Evolutionary conservation across 352 stramenopile genomes (phyloP), one percentile per base, ranked within the genome.

Genomic region (Globisporangium rhizosaccharum): DNA sequence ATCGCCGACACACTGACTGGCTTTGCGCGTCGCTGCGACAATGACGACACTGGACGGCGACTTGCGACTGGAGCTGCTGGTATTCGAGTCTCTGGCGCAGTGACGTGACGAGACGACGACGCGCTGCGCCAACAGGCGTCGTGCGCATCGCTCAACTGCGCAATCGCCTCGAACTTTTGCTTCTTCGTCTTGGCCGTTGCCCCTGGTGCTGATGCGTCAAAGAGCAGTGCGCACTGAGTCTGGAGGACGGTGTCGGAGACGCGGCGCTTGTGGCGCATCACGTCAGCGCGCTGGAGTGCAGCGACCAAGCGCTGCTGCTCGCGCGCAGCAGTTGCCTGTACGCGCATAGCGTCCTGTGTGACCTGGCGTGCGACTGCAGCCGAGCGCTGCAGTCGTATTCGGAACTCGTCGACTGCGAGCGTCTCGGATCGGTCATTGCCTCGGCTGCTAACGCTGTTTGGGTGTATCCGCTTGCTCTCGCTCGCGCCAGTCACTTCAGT

Each of bases 331-430:
- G 9, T 36, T 36, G 51, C 63, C 12, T 68, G 70, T 4, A 75
- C 71, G 20, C 61, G 69, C 2, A 63, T 67, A 0, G 74, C 66
- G 50, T 85, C 62, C 1, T 71, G 65, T 41, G 77, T 65, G 17
- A 88, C 58, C 18, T 56, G 66, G 7, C 68, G 66, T 0, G 73
- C 71, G 36, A 88, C 66, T 28, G 69, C 73, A n/a, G 76, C 66
- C 20, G 72, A 85, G 7, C 72, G 79, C 42, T 63, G 66, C 61
- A 91, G 46, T 67, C 71, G 75, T 88, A 87, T 91, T 74, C 77
- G 77, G 49, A 87, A 89, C 37, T 73, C 70, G 37, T 88, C 75
- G 37, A 85, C 50, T 1, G 63, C 60, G 3, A 76, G 20, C 60
- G 30, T 26, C 11, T 37, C 30, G 33, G 44, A 64, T 18, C 50